phyloP scores from a whole-genome alignment of 805 yeast species.

The Barnettozyma wickerhamii region DNA sequence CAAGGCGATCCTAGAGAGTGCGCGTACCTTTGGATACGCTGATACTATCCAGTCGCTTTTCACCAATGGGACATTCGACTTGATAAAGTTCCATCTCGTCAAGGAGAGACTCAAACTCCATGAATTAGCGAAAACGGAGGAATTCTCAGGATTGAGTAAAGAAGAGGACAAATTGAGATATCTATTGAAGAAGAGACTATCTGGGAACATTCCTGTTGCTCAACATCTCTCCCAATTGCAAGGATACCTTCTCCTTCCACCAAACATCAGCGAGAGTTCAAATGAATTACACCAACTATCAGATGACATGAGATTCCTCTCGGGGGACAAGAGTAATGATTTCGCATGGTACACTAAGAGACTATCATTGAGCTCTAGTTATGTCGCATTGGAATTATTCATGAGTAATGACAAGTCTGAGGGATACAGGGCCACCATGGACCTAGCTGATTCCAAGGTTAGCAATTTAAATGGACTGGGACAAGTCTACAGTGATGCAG shows the following conservation, averaged over 20 bases:
- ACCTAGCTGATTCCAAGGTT: slow-evolving; percentile 60
- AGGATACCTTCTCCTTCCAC: slow-evolving; percentile 60
- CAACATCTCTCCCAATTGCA: slow-evolving; percentile 35
- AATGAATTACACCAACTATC: slow-evolving; percentile 69
- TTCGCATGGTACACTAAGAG: slow-evolving; percentile 94
- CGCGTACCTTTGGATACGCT: slow-evolving; percentile 43
- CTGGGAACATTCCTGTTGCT: slow-evolving; percentile 37
- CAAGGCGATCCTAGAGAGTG: slow-evolving; percentile 44
- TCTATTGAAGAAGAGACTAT: slow-evolving; percentile 43
- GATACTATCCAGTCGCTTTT: slow-evolving; percentile 46
- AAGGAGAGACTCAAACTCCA: slow-evolving; percentile 43
- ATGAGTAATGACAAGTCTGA: slow-evolving; percentile 71
- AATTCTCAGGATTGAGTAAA: slow-evolving; percentile 27
- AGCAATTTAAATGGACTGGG: slow-evolving; percentile 51
- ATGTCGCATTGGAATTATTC: slow-evolving; percentile 72
- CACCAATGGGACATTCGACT: slow-evolving; percentile 42
- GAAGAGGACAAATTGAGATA: slow-evolving; percentile 41
- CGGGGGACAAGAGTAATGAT: slow-evolving; percentile 78
- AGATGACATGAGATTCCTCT: slow-evolving; percentile 77
- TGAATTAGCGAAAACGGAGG: slow-evolving; percentile 27
- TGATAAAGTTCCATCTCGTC: slow-evolving; percentile 53
- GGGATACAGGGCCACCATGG: slow-evolving; percentile 51
- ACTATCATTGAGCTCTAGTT: slow-evolving; percentile 60
- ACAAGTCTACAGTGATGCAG: slow-evolving; percentile 54
- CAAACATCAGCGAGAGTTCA: slow-evolving; percentile 51